These are phyloP conservation scores for Dimargaris verticillata DNA, from an alignment of 192 early-diverging fungal species.

Conservation along the genomic window DNA sequence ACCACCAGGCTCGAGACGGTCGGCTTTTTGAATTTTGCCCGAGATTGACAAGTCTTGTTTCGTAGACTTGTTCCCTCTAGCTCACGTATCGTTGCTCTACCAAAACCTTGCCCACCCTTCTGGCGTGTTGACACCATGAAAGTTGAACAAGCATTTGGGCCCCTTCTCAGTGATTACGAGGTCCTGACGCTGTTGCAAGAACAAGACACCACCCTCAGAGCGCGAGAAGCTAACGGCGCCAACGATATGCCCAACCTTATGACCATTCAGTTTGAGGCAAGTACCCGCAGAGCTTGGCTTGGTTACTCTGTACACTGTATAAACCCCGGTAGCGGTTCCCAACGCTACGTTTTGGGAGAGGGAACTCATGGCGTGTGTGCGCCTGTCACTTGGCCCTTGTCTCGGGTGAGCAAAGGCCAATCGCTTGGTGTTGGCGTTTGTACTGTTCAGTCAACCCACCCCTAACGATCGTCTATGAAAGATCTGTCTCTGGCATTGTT, in stretches of 20 bases:
- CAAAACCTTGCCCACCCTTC: no score
- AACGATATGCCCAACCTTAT: conserved; percentile 34
- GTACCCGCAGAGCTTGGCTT: background rate
- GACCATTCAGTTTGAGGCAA: conserved; percentile 47
- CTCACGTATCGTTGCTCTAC: no score
- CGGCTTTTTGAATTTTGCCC: no score
- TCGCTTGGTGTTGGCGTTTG: background rate
- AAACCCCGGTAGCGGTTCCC: background rate
- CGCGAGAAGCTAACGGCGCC: conserved; percentile 23
- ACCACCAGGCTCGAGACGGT: no score
- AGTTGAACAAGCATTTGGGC: conserved; percentile 38
- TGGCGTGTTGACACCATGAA: conserved; percentile 26
- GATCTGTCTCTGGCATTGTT: no score
- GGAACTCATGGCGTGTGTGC: background rate
- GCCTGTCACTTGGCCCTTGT: background rate
- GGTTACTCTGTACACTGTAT: background rate
- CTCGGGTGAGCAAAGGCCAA: background rate
- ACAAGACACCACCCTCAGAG: conserved; percentile 26
- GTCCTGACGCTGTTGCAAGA: conserved; percentile 42
- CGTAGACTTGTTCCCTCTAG: no score
- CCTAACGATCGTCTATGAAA: no score
- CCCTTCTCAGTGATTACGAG: conserved; percentile 53
- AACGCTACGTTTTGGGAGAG: background rate
- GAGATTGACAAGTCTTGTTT: no score
- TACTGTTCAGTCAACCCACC: no score